Conservation (phyloP, 805 yeast species). For the Monosporozyma servazzii region DNA sequence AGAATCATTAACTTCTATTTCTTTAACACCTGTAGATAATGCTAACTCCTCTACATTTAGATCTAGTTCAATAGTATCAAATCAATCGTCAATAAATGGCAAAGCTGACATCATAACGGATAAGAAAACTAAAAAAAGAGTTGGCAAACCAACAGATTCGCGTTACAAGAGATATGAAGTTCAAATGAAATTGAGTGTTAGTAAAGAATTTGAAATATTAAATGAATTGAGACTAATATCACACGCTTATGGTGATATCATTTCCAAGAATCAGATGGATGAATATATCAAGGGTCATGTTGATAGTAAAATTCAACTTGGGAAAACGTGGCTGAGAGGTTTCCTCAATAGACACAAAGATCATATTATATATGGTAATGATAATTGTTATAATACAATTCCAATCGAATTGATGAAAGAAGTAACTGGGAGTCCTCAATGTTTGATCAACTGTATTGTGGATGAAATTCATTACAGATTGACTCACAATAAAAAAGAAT, state of each 20-base stretch:
- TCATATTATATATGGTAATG: slow-evolving; percentile 15
- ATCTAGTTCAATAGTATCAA: neutral
- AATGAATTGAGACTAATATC: slow-evolving; percentile 10
- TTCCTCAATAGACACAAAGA: slow-evolving; percentile 18
- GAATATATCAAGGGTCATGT: slow-evolving; percentile 4
- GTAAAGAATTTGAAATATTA: slow-evolving; percentile 12
- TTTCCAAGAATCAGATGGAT: slow-evolving; percentile 16
- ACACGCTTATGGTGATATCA: slow-evolving; percentile 16
- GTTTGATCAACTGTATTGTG: slow-evolving; percentile 16
- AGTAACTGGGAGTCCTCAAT: slow-evolving; percentile 12
- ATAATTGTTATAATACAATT: neutral
- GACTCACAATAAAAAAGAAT: neutral
- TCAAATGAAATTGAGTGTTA: slow-evolving; percentile 21
- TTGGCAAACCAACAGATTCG: neutral
- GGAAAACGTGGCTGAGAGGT: slow-evolving; percentile 20
- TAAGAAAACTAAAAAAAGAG: neutral
- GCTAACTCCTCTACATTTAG: neutral
- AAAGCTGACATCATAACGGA: neutral
- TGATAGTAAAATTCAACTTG: slow-evolving; percentile 13
- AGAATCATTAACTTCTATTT: neutral
- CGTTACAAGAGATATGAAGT: slow-evolving; percentile 13
- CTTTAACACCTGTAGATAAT: neutral
- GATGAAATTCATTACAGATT: slow-evolving; percentile 5
- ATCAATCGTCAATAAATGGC: neutral
- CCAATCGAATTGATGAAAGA: slow-evolving; percentile 8